These are phyloP conservation scores for Ustulina deusta DNA, from an alignment of 2,329 filamentous ascomycete genomes.

Conservation along the genomic window DNA sequence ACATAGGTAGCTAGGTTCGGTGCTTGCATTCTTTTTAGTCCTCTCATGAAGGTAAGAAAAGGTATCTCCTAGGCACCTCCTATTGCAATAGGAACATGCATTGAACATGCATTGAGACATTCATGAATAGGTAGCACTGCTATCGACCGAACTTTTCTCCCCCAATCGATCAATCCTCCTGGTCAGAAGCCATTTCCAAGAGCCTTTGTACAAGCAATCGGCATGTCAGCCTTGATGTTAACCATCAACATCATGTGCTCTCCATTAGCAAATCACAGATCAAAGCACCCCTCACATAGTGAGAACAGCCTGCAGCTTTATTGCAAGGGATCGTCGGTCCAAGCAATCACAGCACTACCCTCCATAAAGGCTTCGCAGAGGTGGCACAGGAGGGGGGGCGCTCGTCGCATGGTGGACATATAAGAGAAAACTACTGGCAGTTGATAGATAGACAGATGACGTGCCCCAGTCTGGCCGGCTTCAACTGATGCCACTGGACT, in stretches of 20 bases:
- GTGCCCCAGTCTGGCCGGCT: background rate
- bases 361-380: background rate
- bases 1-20: no score
- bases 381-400: background rate
- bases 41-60: no score
- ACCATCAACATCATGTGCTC: slow-evolving; percentile 20
- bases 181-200: background rate
- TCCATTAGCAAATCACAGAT: slow-evolving; percentile 20
- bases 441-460: background rate
- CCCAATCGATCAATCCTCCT: background rate
- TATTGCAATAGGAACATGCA: no score
- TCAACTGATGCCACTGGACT: slow-evolving; percentile 1
- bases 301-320: slow-evolving; percentile 13
- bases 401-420: background rate
- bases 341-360: slow-evolving; percentile 6
- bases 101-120: background rate
- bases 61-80: no score
- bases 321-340: slow-evolving; percentile 11
- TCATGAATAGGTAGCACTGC: background rate
- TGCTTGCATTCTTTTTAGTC: no score
- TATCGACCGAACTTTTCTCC: background rate
- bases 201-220: background rate
- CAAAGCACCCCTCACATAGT: slow-evolving; percentile 14
- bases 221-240: slow-evolving; percentile 14
- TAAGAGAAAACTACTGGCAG: background rate